Conservation (phyloP, 495 filamentous ascomycete genomes). For the Penicillium chermesinum region DNA sequence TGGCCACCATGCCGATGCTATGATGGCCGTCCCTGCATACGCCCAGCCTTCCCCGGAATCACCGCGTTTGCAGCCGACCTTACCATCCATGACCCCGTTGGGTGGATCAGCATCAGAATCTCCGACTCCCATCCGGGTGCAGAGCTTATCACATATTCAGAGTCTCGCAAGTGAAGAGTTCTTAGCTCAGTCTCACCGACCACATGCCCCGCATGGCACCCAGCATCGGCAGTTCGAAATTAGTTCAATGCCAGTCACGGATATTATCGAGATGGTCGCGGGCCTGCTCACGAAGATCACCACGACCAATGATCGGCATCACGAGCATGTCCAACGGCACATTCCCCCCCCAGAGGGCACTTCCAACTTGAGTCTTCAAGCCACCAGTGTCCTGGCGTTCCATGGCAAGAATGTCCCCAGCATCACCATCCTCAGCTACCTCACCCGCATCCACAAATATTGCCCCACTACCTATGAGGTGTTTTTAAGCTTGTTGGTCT, state of each 20-base stretch:
- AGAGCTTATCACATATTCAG: conserved; percentile 83
- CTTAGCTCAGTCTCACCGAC: conserved; percentile 46
- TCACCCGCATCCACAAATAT: conserved; percentile 97
- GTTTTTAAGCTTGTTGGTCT: conserved; percentile 89
- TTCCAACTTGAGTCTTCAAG: conserved; percentile 65
- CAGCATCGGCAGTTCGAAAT: conserved; percentile 76
- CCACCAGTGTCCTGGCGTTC: conserved; percentile 93
- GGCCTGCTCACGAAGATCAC: conserved; percentile 98
- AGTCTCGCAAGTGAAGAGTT: conserved; percentile 76
- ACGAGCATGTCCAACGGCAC: conserved; percentile 71
- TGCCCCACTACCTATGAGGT: conserved; percentile 99
- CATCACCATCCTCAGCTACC: conserved; percentile 94
- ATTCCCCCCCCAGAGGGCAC: conserved; percentile 63
- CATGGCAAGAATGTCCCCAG: conserved; percentile 98
- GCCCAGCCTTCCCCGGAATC: conserved; percentile 45
- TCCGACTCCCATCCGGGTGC: conserved; percentile 72
- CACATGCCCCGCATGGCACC: conserved; percentile 44
- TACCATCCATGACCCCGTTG: conserved; percentile 45
- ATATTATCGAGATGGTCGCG: conserved; percentile 99
- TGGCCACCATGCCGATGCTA: conserved; percentile 13
- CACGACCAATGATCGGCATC: conserved; percentile 90
- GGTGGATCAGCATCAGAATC: conserved; percentile 55
- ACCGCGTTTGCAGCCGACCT: conserved; percentile 49
- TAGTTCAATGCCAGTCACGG: conserved; percentile 92
- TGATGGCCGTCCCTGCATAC: conserved; percentile 12